Conservation (phyloP, 495 filamentous ascomycete genomes). For the Xylaria acuta region DNA sequence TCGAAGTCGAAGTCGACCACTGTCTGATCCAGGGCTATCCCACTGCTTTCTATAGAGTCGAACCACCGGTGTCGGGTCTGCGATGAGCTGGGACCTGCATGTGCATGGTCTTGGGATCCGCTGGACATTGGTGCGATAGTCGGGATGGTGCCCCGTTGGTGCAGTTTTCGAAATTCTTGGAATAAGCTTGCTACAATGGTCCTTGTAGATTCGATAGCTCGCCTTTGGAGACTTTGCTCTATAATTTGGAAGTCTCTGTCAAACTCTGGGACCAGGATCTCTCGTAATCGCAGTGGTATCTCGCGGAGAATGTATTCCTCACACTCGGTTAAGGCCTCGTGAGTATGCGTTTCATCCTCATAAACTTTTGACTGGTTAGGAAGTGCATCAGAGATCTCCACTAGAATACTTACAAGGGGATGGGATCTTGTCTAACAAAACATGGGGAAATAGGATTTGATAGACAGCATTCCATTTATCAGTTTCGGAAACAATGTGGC, state of each 20-base stretch:
- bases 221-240: slow-evolving; percentile 13
- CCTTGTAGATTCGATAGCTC: slow-evolving; percentile 1
- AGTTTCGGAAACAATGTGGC: slow-evolving; percentile 5
- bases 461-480: slow-evolving; percentile 25
- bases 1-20: not conserved
- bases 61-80: not conserved
- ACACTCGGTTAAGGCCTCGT: slow-evolving; percentile 18
- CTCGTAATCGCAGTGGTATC: slow-evolving; percentile 20
- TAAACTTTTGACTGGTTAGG: slow-evolving; percentile 17
- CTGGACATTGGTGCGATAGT: not conserved
- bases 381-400: not conserved
- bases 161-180: slow-evolving; percentile 13
- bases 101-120: not conserved
- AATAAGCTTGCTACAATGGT: slow-evolving; percentile 6
- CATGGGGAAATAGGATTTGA: slow-evolving; percentile 26
- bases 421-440: slow-evolving; percentile 21
- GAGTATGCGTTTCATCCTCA: slow-evolving; percentile 1
- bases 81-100: not conserved
- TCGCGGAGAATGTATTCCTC: slow-evolving; percentile 26
- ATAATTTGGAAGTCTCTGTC: slow-evolving; percentile 26
- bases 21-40: not conserved
- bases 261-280: slow-evolving; percentile 13
- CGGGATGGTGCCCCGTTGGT: not conserved
- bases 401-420: slow-evolving; percentile 19
- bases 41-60: not conserved